These are phyloP conservation scores for Chytridiales sp. DNA, from an alignment of 371 early-diverging fungal genomes.

Conservation along the genomic window DNA sequence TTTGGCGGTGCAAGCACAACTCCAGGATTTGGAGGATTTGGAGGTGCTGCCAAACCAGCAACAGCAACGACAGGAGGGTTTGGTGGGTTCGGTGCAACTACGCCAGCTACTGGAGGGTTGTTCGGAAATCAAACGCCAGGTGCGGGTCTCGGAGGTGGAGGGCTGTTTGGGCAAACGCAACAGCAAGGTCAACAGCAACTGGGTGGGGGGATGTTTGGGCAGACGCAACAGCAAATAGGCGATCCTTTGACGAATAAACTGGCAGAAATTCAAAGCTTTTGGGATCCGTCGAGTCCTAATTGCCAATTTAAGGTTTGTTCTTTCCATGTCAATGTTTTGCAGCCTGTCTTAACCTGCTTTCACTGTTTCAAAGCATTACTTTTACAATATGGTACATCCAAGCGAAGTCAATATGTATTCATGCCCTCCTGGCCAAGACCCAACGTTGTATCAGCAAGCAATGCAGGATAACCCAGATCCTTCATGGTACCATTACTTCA, in stretches of 20 bases:
- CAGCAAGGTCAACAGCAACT: too few relatives aligned
- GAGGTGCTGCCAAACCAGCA: neutral
- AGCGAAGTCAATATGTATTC: constrained; percentile 74
- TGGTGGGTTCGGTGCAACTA: too few relatives aligned
- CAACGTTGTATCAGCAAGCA: constrained; percentile 79
- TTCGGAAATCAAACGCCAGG: too few relatives aligned
- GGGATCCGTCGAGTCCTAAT: constrained; percentile 75
- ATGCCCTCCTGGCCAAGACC: constrained; percentile 70
- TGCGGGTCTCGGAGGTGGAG: too few relatives aligned
- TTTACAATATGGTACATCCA: constrained; percentile 85
- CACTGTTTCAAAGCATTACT: constrained; percentile 65
- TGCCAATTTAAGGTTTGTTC: constrained; percentile 71
- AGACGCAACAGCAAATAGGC: too few relatives aligned
- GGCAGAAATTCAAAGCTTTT: constrained; percentile 44
- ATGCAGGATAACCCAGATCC: constrained; percentile 81
- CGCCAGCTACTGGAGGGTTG: too few relatives aligned
- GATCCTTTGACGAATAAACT: too few relatives aligned
- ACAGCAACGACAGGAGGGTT: neutral
- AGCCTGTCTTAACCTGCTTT: neutral
- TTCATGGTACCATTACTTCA: constrained; percentile 53
- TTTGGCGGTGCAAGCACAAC: too few relatives aligned
- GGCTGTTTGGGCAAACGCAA: too few relatives aligned
- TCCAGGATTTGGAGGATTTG: constrained; percentile 3
- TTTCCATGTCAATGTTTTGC: neutral
- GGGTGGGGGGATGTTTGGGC: too few relatives aligned